These are phyloP conservation scores for Euphorbia celastroides DNA, from an alignment of 441 rosid species.

Conservation along the genomic window DNA sequence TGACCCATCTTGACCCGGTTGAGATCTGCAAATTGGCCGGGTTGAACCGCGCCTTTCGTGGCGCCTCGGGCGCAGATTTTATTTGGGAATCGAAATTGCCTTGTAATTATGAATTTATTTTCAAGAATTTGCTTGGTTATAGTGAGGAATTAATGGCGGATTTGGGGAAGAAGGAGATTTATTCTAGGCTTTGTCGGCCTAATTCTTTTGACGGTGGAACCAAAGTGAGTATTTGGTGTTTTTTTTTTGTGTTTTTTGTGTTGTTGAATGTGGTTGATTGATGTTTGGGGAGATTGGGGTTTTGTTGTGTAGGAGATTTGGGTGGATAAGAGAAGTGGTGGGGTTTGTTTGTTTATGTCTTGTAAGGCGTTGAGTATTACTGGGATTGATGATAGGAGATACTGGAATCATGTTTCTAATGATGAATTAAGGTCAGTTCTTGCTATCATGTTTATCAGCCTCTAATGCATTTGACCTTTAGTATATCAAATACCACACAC, in stretches of 20 bases:
- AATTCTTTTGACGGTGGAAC: conserved; percentile 48
- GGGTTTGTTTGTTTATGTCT: conserved; percentile 61
- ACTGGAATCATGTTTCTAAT: conserved; percentile 56
- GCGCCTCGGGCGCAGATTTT: conserved; percentile 73
- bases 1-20: conserved; percentile 52
- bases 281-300: not conserved
- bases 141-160: conserved; percentile 17
- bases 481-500: no score
- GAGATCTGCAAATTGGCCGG: conserved; percentile 66
- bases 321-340: conserved; percentile 61
- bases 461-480: no score
- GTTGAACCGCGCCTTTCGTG: conserved; percentile 46
- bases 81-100: conserved; percentile 73
- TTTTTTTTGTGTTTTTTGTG: not conserved
- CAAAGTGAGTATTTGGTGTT: conserved; percentile 34
- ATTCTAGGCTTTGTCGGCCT: conserved; percentile 39
- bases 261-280: not conserved
- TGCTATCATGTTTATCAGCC: no score
- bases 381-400: conserved; percentile 71
- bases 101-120: conserved; percentile 36
- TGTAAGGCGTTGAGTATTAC: conserved; percentile 56
- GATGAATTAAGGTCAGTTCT: conserved; percentile 59
- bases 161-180: conserved; percentile 44
- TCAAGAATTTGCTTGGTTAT: conserved; percentile 39
- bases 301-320: conserved; percentile 48